Conservation (phyloP, 192 early-diverging fungal species). For the Rhizophagus prolifer region DNA sequence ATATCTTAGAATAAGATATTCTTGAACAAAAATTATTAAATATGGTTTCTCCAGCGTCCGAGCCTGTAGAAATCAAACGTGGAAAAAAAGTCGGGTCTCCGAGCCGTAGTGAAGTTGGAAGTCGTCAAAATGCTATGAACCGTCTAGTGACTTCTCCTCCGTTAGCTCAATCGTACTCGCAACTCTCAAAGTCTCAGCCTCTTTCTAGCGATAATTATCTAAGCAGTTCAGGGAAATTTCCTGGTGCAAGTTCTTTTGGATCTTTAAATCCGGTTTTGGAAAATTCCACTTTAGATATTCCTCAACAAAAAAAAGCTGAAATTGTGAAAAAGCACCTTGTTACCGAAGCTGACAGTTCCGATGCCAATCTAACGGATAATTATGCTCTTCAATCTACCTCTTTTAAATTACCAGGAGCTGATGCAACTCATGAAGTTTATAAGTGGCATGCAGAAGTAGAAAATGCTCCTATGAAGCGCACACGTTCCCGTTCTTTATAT, state of each 20-base stretch:
- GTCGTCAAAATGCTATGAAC: neutral
- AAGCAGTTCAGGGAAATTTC: neutral
- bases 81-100: neutral
- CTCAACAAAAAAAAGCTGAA: slow-evolving; percentile 58
- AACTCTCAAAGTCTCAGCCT: neutral
- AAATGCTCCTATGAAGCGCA: slow-evolving; percentile 39
- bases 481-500: slow-evolving; percentile 58
- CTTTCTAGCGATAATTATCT: neutral
- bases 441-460: slow-evolving; percentile 79
- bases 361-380: slow-evolving; percentile 29
- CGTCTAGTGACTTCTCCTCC: neutral
- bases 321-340: slow-evolving; percentile 72
- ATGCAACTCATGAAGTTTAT: slow-evolving; percentile 87
- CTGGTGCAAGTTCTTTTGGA: slow-evolving; percentile 2
- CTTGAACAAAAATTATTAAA: neutral
- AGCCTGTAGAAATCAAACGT: neutral
- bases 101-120: neutral
- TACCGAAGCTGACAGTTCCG: slow-evolving; percentile 47
- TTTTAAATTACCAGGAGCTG: slow-evolving; percentile 66
- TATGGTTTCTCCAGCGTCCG: neutral
- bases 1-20: too few relatives aligned
- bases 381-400: slow-evolving; percentile 37
- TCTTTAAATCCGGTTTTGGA: slow-evolving; percentile 4
- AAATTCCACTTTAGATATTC: slow-evolving; percentile 38
- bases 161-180: neutral